These are phyloP conservation scores for Suillus occidentalis DNA, from an alignment of 768 basidiomycete genomes.

Conservation along the genomic window DNA sequence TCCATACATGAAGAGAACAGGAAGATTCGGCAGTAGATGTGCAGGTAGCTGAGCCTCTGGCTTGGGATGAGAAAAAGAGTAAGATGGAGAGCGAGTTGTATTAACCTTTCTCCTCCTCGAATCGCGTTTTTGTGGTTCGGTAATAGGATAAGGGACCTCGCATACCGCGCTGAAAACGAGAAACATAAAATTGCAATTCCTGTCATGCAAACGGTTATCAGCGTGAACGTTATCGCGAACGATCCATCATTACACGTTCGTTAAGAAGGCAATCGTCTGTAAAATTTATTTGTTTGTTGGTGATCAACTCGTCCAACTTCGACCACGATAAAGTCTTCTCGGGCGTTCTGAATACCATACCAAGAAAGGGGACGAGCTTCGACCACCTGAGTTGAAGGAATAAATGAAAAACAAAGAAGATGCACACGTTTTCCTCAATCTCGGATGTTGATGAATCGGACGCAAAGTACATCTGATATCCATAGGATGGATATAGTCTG, in stretches of 20 bases:
- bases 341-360: constrained; percentile 10
- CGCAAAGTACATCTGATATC: constrained; percentile 71
- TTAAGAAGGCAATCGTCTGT: constrained; percentile 18
- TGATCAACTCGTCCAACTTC: constrained; percentile 5
- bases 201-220: constrained; percentile 22
- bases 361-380: constrained; percentile 21
- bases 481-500: constrained; percentile 52
- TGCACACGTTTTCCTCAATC: constrained; percentile 57
- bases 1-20: constrained; percentile 63
- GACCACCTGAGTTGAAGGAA: constrained; percentile 13
- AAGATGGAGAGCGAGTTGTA: neutral
- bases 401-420: neutral
- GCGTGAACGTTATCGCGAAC: neutral
- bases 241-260: constrained; percentile 16
- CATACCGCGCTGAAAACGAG: constrained; percentile 51
- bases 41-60: constrained; percentile 46
- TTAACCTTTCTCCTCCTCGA: constrained; percentile 61
- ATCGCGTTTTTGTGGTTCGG: constrained; percentile 57
- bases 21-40: constrained; percentile 46
- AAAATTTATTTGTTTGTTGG: neutral
- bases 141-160: constrained; percentile 79
- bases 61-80: neutral
- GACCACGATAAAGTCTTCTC: neutral
- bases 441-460: constrained; percentile 48
- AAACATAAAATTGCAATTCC: constrained; percentile 57